phyloP scores from a whole-genome alignment of 208 protist genomes.

The Eutreptiella sp. region DNA sequence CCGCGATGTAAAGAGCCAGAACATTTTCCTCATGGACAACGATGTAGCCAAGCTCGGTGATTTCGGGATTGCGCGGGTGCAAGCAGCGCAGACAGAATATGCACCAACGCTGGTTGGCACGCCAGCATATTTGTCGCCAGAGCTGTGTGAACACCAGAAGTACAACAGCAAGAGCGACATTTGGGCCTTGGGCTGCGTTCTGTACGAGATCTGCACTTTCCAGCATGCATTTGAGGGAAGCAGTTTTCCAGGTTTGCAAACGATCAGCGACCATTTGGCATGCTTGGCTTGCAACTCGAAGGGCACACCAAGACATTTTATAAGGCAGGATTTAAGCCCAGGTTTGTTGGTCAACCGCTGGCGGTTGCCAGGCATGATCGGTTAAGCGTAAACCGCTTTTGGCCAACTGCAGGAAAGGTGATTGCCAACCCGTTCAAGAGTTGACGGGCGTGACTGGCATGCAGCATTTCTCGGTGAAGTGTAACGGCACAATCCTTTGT shows the following conservation, averaged over 20 bases:
- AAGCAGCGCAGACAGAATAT: background rate
- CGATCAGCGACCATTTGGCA: too few species aligned
- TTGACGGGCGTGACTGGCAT: too few species aligned
- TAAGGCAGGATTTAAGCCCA: too few species aligned
- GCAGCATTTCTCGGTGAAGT: too few species aligned
- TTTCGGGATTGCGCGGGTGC: conserved; percentile 15
- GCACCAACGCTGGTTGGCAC: conserved; percentile 28
- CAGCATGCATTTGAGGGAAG: conserved; percentile 27
- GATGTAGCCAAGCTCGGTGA: conserved; percentile 15
- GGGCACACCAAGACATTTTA: too few species aligned
- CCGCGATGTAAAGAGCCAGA: conserved; percentile 24
- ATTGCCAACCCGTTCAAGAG: too few species aligned
- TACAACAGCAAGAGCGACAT: conserved; percentile 54
- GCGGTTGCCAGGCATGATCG: too few species aligned
- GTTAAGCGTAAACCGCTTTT: too few species aligned
- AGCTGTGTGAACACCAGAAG: conserved; percentile 42
- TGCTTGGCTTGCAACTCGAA: too few species aligned
- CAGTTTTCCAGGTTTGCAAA: conserved; percentile 41
- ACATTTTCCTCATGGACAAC: conserved; percentile 24
- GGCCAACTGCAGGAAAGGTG: too few species aligned
- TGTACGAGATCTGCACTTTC: conserved; percentile 35
- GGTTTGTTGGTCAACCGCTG: too few species aligned
- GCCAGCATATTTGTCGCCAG: conserved; percentile 43
- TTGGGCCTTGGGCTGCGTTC: conserved; percentile 44
- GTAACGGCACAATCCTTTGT: too few species aligned